phyloP scores from a whole-genome alignment of 345 rosid species.

The Syzygium aqueum region DNA sequence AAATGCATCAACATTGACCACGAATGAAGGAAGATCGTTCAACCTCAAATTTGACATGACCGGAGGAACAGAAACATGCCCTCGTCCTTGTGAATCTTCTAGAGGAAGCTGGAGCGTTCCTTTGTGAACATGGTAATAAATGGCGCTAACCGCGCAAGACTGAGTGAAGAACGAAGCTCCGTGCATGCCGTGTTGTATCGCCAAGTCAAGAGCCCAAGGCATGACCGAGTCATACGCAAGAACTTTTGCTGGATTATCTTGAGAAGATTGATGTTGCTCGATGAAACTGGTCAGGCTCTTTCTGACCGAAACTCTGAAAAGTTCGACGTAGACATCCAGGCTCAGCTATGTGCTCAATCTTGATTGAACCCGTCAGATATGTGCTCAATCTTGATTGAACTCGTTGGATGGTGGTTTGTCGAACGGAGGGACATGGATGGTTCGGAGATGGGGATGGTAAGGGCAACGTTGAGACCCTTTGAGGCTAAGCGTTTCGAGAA shows the following conservation, averaged over 20 bases:
- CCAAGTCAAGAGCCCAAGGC: slow-evolving; percentile 20
- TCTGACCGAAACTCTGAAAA: not conserved
- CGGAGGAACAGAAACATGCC: not conserved
- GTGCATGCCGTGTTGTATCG: not conserved
- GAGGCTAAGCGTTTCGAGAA: slow-evolving; percentile 17
- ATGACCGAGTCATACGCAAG: slow-evolving; percentile 14
- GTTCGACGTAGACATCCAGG: not conserved
- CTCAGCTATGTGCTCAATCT: not conserved
- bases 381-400: slow-evolving; percentile 1
- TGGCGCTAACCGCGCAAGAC: slow-evolving; percentile 6
- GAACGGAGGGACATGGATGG: not conserved
- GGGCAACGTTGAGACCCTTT: slow-evolving; percentile 13
- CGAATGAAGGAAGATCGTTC: not conserved
- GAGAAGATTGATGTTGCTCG: not conserved
- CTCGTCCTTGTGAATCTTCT: not conserved
- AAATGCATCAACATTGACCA: not conserved
- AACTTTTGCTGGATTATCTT: slow-evolving; percentile 1
- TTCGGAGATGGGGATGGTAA: not conserved
- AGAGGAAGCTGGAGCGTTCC: not conserved
- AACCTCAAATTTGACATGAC: not conserved
- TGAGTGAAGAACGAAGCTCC: slow-evolving; percentile 17
- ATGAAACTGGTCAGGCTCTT: slow-evolving; percentile 3
- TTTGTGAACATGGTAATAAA: slow-evolving; percentile 1
- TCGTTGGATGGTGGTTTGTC: not conserved
- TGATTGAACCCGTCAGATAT: slow-evolving; percentile 16